These are phyloP conservation scores for Debaryomycetaceae sp. DNA, from an alignment of 1,139 yeast species.

Conservation along the genomic window DNA sequence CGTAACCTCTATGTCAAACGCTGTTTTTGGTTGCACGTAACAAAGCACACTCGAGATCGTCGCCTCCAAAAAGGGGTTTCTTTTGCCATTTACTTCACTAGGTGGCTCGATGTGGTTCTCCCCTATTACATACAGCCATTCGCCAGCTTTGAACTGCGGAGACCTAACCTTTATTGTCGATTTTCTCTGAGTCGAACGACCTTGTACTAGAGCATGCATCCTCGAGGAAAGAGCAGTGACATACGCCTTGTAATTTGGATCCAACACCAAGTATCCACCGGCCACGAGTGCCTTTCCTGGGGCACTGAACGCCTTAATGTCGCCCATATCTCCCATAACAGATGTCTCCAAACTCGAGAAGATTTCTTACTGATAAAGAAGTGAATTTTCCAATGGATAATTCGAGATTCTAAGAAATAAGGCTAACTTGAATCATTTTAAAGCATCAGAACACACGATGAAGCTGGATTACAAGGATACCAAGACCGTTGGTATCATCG, in stretches of 20 bases:
- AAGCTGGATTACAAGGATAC: conserved; percentile 6
- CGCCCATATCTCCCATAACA: background rate
- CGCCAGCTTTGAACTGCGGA: conserved; percentile 74
- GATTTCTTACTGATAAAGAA: background rate
- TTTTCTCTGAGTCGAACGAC: conserved; percentile 1
- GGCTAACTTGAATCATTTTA: background rate
- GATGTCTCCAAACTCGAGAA: background rate
- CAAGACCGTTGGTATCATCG: conserved; percentile 81
- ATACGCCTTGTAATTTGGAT: conserved; percentile 69
- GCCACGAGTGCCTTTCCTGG: conserved; percentile 94
- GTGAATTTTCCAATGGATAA: background rate
- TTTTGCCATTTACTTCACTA: conserved; percentile 23
- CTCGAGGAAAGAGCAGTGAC: conserved; percentile 87
- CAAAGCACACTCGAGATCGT: conserved; percentile 54
- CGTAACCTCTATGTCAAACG: conserved; percentile 44
- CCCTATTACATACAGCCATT: conserved; percentile 55
- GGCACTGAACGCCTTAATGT: conserved; percentile 59
- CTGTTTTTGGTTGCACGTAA: conserved; percentile 38
- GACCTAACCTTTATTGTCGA: conserved; percentile 51
- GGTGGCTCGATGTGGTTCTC: conserved; percentile 7
- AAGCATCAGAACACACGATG: background rate
- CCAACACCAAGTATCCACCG: conserved; percentile 91
- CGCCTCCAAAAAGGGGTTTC: conserved; percentile 76
- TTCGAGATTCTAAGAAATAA: background rate
- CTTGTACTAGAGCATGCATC: conserved; percentile 69